These are phyloP conservation scores for Oenanthe javanica DNA, from an alignment of 140 eudicot genomes.

Conservation along the genomic window DNA sequence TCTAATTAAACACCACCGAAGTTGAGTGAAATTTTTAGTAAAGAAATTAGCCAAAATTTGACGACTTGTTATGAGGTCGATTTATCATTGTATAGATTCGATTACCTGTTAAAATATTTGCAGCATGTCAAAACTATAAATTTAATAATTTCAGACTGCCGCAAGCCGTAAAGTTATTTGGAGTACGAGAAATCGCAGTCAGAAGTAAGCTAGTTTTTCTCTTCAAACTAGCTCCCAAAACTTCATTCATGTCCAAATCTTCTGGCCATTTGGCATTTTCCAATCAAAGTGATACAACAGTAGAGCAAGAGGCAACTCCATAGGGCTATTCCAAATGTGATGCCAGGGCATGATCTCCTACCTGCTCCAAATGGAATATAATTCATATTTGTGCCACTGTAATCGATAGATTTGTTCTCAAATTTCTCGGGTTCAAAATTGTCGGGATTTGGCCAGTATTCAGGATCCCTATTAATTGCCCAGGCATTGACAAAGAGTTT, in stretches of 20 bases:
- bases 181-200: not conserved
- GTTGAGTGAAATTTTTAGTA: no score
- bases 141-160: no score
- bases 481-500: not conserved
- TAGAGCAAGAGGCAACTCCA: slow-evolving; percentile 8
- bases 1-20: no score
- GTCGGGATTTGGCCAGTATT: not conserved
- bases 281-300: not conserved
- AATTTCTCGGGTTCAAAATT: not conserved
- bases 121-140: no score
- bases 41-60: no score
- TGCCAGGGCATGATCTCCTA: slow-evolving; percentile 6
- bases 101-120: no score
- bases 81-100: no score
- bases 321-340: slow-evolving; percentile 2
- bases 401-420: not conserved
- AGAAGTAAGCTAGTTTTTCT: not conserved
- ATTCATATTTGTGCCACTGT: not conserved
- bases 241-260: slow-evolving; percentile 4
- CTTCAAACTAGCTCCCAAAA: not conserved
- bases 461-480: not conserved
- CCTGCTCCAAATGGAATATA: slow-evolving; percentile 2
- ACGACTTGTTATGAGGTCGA: no score
- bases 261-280: not conserved
- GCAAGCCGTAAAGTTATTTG: not conserved